phyloP scores from a whole-genome alignment of 768 basidiomycete species.

The Sistotremastrum niveocremeum region DNA sequence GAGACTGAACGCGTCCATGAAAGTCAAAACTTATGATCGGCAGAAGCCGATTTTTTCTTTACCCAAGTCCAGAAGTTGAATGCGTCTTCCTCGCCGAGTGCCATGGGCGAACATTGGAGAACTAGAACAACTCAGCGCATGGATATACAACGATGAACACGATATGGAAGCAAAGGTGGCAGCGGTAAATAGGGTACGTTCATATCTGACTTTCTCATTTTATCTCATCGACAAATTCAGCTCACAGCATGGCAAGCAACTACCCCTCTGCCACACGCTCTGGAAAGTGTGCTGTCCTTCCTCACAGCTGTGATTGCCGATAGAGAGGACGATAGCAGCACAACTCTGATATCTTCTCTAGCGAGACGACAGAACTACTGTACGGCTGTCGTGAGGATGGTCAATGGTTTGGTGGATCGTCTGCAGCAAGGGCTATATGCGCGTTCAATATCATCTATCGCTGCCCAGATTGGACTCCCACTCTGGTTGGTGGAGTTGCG shows the following conservation, averaged over 20 bases:
- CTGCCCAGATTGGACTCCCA: slow-evolving; percentile 74
- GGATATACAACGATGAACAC: slow-evolving; percentile 57
- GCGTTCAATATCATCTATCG: slow-evolving; percentile 80
- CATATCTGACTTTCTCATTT: neutral
- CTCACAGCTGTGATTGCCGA: slow-evolving; percentile 51
- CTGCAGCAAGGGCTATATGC: slow-evolving; percentile 83
- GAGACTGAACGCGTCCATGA: slow-evolving; percentile 80
- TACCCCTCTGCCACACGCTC: slow-evolving; percentile 65
- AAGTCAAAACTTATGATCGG: too few species aligned
- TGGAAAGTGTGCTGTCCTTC: slow-evolving; percentile 58
- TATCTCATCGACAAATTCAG: slow-evolving; percentile 22
- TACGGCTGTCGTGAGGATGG: slow-evolving; percentile 70
- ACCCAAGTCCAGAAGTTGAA: slow-evolving; percentile 11
- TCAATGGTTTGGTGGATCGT: slow-evolving; percentile 93
- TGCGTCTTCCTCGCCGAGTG: slow-evolving; percentile 68
- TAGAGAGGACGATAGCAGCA: slow-evolving; percentile 9
- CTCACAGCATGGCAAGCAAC: slow-evolving; percentile 70
- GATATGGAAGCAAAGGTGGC: slow-evolving; percentile 39
- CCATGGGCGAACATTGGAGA: slow-evolving; percentile 64
- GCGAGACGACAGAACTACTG: slow-evolving; percentile 66
- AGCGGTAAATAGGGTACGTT: slow-evolving; percentile 53
- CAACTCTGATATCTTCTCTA: slow-evolving; percentile 22
- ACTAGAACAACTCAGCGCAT: slow-evolving; percentile 61
- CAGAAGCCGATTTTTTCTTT: too few species aligned
- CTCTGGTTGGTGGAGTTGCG: slow-evolving; percentile 83